Evolutionary conservation across 2,329 filamentous ascomycete genomes (phyloP), one percentile per base, ranked within the genome.

Genomic region (Colletotrichum eremochloae): DNA sequence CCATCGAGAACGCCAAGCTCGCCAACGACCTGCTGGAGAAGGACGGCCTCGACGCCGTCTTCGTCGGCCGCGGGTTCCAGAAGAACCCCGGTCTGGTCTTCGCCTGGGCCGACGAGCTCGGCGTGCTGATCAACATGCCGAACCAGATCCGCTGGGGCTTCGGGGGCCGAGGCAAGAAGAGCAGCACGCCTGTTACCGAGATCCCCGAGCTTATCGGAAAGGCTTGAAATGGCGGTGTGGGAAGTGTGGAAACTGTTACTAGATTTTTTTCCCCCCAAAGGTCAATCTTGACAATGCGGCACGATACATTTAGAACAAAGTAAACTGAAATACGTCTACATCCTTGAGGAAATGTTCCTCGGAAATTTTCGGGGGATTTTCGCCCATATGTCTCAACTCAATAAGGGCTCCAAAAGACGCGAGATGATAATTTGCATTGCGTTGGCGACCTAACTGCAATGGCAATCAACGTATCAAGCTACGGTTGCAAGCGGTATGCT

Each of bases 101-200:
- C 80, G 71, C 76, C 2, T 88, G 83, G 80, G 87, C 86, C 5
- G 84, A 87, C 63, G 86, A 89, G 60, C 77, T 89, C 40, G 81
- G 81, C 2, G 78, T 83, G 1, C 75, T 82, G 40, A 82, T 88
- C 52, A 79, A 82, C 58, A 79, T 86, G 74, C 83, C 86, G 1
- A 83, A 82, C 66, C 86, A 88, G 79, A 86, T 87, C 75, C 81
- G 83, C 29, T 90, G 88, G 88, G 86, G 85, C 0, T 89, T 89
- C 75, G 83, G 81, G 0, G 86, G 86, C 0, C 77, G 83, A 5
- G 58, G 58, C 5, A 61, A 6, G 42, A 44, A 81, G 52, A 40
- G 55, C 55, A 31, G 42, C 29, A 24, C 3, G 18, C 40, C 58
- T 7, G 58, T 18, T 5, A 61, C 58, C 18, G 58, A 61, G 24